phyloP scores from a whole-genome alignment of 176 grass and related monocot genomes.

The Lolium perenne region DNA sequence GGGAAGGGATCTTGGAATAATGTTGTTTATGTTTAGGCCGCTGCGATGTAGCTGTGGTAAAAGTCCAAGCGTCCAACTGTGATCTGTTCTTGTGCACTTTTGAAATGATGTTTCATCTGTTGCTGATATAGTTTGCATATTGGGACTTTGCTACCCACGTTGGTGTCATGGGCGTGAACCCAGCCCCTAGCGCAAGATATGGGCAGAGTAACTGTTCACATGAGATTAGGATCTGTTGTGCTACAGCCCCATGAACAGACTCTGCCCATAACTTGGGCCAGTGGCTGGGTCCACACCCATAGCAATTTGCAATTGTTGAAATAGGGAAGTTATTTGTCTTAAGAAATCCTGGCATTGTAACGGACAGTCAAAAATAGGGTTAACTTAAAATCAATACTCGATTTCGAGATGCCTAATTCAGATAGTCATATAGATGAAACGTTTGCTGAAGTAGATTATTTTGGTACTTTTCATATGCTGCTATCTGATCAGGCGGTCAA shows the following conservation, averaged over 20 bases:
- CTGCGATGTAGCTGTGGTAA: background rate
- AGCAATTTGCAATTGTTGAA: background rate
- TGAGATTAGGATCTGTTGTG: background rate
- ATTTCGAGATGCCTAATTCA: background rate
- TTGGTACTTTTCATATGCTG: background rate
- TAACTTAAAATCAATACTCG: background rate
- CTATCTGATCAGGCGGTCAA: constrained; percentile 8
- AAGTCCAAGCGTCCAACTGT: background rate
- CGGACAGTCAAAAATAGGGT: background rate
- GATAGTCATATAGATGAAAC: background rate
- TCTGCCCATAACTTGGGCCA: background rate
- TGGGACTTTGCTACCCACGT: background rate
- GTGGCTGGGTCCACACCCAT: background rate
- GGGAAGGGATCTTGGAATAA: background rate
- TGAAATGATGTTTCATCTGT: background rate
- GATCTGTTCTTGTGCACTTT: background rate
- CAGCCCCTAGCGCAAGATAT: background rate
- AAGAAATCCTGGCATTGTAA: background rate
- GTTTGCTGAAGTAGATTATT: constrained; percentile 11
- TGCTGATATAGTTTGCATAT: background rate
- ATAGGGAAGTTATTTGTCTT: background rate
- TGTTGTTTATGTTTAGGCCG: background rate
- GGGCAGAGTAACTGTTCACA: background rate
- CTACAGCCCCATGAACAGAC: background rate
- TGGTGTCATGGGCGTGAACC: background rate